Evolutionary conservation across 106 monocot species (phyloP), one percentile per base, ranked within the genome.

Genomic region (Vanilla planifolia): DNA sequence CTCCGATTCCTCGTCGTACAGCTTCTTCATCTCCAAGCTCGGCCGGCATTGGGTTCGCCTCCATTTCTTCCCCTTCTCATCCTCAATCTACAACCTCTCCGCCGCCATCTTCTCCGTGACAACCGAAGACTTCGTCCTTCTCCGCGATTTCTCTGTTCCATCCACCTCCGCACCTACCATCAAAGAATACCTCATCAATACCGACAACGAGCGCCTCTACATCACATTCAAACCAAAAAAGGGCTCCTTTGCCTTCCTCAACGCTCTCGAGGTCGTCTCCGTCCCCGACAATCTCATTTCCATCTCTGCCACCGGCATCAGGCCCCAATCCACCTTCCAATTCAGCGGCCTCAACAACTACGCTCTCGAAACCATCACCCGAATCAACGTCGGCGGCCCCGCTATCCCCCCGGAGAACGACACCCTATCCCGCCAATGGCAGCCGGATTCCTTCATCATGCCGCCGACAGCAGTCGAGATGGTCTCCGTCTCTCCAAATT

Each of bases 1-100:
- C 71, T 56, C 67, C 43, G 74, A 77, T 7, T 9, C 19, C 19
- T 73, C 89, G 33, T 79, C 78, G 48, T 93, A 93, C 75, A 81
- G 67, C 64, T 84, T 93, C 77, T 73, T 63, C 69, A 58, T 92
- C 64, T 64, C 76, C 48, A 60, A 76, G 8, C 81, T 75, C 13
- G 92, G 92, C 28, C 67, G 67, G 33, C 92, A 88, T 25, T 91
- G 86, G 79, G 39, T 86, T 61, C 78, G 92, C 50, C 79, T 93
- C 19, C 71, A 85, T 44, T 76, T 93, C 53, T 74, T 74, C 62
- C 78, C 83, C 5, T 62, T 87, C 42, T 60, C 76, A 0, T 53
- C 69, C 22, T 59, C 73, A 1, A 27, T 36, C 48, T 80, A 84
- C 68, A 81, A 92, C 71, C 73, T 92, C 77, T 55, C 73, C 43